phyloP scores from a whole-genome alignment of 495 filamentous ascomycete species.

The Talaromyces borbonicus region DNA sequence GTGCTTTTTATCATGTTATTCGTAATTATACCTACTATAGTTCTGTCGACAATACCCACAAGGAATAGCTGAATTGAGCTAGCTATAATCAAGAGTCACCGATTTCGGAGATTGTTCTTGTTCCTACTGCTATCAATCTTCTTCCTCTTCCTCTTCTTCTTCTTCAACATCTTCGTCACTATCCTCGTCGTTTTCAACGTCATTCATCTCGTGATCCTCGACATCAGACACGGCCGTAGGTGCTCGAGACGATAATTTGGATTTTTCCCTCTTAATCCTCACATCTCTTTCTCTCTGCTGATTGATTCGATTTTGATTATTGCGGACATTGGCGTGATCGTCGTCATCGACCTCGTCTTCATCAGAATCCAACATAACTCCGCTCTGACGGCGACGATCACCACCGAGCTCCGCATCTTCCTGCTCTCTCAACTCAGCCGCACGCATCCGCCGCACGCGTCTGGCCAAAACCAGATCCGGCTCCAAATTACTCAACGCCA shows the following conservation, averaged over 20 bases:
- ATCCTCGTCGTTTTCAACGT: neutral
- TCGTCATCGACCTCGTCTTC: slow-evolving; percentile 14
- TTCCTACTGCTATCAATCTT: neutral
- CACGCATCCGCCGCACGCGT: slow-evolving; percentile 26
- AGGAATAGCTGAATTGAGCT: too few species aligned
- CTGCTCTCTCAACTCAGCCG: slow-evolving; percentile 22
- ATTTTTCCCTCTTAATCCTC: slow-evolving; percentile 16
- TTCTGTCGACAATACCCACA: too few species aligned
- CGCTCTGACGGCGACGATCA: slow-evolving; percentile 11
- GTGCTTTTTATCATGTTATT: too few species aligned
- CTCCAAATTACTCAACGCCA: slow-evolving; percentile 33
- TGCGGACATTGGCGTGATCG: slow-evolving; percentile 11
- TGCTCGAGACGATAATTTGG: slow-evolving; percentile 4
- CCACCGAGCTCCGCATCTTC: slow-evolving; percentile 23
- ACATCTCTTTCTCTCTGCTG: slow-evolving; percentile 4
- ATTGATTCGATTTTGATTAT: too few species aligned
- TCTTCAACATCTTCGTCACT: neutral
- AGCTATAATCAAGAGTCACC: too few species aligned
- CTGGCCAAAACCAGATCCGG: slow-evolving; percentile 33
- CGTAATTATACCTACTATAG: too few species aligned
- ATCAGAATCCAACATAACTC: slow-evolving; percentile 19
- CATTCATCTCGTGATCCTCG: slow-evolving; percentile 2
- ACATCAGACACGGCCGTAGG: slow-evolving; percentile 1
- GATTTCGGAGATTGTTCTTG: too few species aligned
- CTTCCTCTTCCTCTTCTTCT: neutral